Percentiles rank a stretch among this genome's conserved stretches.
These are phyloP conservation scores for Deinandra increscens DNA, from an alignment of 129 eudicot genomes.

Conservation along the genomic window DNA sequence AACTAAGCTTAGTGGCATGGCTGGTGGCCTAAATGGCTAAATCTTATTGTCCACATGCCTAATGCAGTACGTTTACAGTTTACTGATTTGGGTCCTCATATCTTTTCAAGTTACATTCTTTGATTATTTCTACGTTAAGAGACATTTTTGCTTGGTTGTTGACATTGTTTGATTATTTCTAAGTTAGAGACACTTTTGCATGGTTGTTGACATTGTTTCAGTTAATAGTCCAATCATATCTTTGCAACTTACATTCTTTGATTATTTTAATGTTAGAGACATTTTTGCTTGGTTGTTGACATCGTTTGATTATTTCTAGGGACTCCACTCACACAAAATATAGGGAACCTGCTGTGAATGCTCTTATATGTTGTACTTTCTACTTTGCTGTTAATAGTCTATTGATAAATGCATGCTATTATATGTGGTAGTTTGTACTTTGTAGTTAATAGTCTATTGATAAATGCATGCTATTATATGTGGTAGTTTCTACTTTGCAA, in stretches of 20 bases:
- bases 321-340: too few relatives aligned
- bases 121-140: background rate
- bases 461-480: background rate
- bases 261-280: background rate
- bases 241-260: background rate
- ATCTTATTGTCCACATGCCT: background rate
- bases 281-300: background rate
- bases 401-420: too few relatives aligned
- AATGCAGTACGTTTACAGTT: conserved; percentile 8
- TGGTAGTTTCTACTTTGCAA: background rate
- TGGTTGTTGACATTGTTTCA: too few relatives aligned
- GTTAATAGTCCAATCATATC: background rate
- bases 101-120: background rate
- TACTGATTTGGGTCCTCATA: background rate
- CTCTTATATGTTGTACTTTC: too few relatives aligned
- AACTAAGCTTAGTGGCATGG: background rate
- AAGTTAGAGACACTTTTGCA: too few relatives aligned
- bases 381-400: background rate
- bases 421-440: too few relatives aligned
- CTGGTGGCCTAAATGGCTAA: background rate
- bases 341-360: too few relatives aligned
- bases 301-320: too few relatives aligned
- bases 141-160: background rate
- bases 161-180: background rate
- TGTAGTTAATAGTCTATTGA: background rate